phyloP scores from a whole-genome alignment of 2,329 filamentous ascomycete species.

The Venturia asperata region DNA sequence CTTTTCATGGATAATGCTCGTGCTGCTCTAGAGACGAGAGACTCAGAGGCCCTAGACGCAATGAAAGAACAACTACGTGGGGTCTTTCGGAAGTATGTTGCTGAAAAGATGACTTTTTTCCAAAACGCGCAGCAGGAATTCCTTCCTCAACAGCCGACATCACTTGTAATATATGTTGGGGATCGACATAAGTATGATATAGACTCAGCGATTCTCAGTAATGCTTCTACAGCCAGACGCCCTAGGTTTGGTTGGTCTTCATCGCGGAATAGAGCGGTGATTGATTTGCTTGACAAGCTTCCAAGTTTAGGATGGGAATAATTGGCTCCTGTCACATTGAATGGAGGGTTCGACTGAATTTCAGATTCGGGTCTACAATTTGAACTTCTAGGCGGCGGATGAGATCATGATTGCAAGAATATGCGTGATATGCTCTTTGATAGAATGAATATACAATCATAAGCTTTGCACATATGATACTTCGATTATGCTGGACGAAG shows the following conservation, averaged over 20 bases:
- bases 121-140: not conserved
- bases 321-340: not conserved
- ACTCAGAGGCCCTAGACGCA: not conserved
- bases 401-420: not conserved
- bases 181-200: not conserved
- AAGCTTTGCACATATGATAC: no score
- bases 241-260: not conserved
- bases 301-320: not conserved
- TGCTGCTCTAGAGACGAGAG: conserved; percentile 3
- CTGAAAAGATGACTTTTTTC: not conserved
- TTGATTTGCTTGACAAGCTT: not conserved
- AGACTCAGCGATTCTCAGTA: not conserved
- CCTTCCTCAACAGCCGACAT: not conserved
- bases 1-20: not conserved
- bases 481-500: no score
- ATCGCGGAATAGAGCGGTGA: not conserved
- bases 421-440: no score
- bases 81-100: not conserved
- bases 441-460: no score
- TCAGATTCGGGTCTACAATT: not conserved
- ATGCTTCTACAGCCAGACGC: not conserved
- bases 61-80: not conserved
- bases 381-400: not conserved
- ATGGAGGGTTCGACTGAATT: not conserved
- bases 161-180: not conserved